phyloP scores from a whole-genome alignment of 2,329 filamentous ascomycete genomes.

The Colletotrichum higginsianum region DNA sequence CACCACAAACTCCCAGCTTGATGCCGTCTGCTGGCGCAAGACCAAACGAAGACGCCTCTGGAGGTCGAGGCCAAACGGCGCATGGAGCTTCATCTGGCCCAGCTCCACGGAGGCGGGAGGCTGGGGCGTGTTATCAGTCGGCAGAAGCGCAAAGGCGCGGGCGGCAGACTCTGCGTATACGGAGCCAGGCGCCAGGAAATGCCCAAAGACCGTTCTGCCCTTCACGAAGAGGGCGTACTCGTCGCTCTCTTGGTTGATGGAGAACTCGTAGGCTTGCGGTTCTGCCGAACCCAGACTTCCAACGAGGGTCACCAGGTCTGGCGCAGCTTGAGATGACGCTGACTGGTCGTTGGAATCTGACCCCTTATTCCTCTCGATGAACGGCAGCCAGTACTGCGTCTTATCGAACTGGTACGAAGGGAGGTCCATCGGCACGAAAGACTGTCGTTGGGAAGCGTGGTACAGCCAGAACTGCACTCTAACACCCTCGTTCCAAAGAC shows the following conservation, averaged over 20 bases:
- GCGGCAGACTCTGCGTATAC: constrained; percentile 8
- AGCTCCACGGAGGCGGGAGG: background rate
- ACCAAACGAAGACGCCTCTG: background rate
- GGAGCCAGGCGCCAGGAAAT: constrained; percentile 4
- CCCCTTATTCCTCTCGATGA: background rate
- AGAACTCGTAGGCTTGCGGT: background rate
- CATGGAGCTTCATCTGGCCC: background rate
- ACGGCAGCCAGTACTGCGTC: constrained; percentile 46
- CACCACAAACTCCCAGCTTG: background rate
- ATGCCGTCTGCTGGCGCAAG: background rate
- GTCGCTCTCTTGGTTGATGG: background rate
- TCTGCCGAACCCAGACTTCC: background rate
- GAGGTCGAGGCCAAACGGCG: background rate
- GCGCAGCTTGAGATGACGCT: background rate
- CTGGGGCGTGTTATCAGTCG: background rate
- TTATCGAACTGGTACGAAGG: constrained; percentile 50
- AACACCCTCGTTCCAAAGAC: constrained; percentile 44
- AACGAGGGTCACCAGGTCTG: background rate
- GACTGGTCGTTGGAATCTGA: background rate
- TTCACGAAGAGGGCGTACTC: constrained; percentile 1
- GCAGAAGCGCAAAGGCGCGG: background rate
- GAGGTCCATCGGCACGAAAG: constrained; percentile 41
- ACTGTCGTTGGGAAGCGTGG: constrained; percentile 37
- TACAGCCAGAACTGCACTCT: constrained; percentile 45
- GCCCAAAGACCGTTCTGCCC: background rate